phyloP scores from a whole-genome alignment of 306 rosid genomes.

The Medicago arabica region DNA sequence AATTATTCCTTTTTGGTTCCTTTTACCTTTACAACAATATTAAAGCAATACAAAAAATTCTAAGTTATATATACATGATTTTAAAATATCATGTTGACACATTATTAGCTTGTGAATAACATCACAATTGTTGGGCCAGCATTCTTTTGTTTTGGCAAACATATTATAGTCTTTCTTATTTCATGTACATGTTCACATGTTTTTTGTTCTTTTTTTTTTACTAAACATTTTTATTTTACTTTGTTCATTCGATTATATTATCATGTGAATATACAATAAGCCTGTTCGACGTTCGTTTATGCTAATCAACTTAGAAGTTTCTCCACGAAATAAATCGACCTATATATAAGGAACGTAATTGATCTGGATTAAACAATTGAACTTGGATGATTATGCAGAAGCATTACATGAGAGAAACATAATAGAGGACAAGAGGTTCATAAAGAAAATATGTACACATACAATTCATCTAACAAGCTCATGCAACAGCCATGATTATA shows the following conservation, averaged over 20 bases:
- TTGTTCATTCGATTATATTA: background rate
- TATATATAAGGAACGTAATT: too few relatives aligned
- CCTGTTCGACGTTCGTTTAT: too few relatives aligned
- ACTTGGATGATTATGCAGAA: background rate
- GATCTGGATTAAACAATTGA: background rate
- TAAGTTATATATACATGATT: background rate
- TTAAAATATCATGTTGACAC: conserved; percentile 25
- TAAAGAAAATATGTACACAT: background rate
- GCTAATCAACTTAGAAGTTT: too few relatives aligned
- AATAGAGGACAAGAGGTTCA: background rate
- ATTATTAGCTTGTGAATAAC: conserved; percentile 46
- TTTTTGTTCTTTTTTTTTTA: background rate
- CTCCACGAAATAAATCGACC: too few relatives aligned
- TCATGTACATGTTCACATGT: background rate
- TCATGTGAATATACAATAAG: background rate
- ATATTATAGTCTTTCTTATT: background rate
- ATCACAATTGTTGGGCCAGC: conserved; percentile 31
- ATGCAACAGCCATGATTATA: background rate
- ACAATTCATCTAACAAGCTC: background rate
- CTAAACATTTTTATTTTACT: background rate
- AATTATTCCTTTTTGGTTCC: background rate
- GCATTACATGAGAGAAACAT: background rate
- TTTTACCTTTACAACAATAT: conserved; percentile 21
- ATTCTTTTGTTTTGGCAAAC: background rate
- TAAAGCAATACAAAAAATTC: background rate